These are phyloP conservation scores for Exsudoporus floridanus DNA, from an alignment of 1,284 basidiomycete species.

Conservation along the genomic window DNA sequence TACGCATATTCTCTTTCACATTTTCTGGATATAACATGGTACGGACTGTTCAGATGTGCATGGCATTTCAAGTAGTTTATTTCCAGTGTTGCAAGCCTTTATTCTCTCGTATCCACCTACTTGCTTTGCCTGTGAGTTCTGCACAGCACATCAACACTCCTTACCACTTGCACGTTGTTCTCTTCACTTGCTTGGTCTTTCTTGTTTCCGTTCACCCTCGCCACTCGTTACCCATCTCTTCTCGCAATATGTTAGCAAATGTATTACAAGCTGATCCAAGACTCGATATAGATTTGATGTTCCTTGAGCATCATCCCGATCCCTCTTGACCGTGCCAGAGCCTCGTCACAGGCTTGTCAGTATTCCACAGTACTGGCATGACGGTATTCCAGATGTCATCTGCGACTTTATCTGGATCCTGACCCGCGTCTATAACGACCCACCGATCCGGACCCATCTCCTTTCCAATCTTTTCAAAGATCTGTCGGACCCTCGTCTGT, in stretches of 20 bases:
- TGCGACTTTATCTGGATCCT: constrained; percentile 55
- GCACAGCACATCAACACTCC: constrained; percentile 8
- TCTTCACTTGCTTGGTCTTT: constrained; percentile 9
- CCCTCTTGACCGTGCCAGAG: constrained; percentile 42
- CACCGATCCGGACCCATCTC: constrained; percentile 55
- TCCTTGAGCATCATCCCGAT: not conserved
- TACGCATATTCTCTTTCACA: constrained; percentile 2
- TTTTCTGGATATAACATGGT: constrained; percentile 26
- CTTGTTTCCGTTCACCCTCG: constrained; percentile 9
- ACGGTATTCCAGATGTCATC: constrained; percentile 58
- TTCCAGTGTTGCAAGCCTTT: constrained; percentile 11
- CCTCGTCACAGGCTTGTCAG: constrained; percentile 38
- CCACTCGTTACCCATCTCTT: constrained; percentile 23
- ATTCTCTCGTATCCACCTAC: constrained; percentile 11
- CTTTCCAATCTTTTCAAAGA: constrained; percentile 63
- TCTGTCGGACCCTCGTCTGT: constrained; percentile 64
- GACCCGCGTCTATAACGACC: constrained; percentile 67
- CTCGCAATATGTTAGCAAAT: constrained; percentile 26
- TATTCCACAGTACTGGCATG: constrained; percentile 39
- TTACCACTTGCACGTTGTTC: constrained; percentile 8
- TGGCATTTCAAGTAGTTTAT: constrained; percentile 19
- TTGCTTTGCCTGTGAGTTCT: constrained; percentile 11
- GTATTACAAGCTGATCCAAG: constrained; percentile 23
- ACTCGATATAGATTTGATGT: constrained; percentile 10
- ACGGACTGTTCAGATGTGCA: constrained; percentile 23